Evolutionary conservation across 495 filamentous ascomycete genomes (phyloP).

Genomic region (Penicillium goetzii): DNA sequence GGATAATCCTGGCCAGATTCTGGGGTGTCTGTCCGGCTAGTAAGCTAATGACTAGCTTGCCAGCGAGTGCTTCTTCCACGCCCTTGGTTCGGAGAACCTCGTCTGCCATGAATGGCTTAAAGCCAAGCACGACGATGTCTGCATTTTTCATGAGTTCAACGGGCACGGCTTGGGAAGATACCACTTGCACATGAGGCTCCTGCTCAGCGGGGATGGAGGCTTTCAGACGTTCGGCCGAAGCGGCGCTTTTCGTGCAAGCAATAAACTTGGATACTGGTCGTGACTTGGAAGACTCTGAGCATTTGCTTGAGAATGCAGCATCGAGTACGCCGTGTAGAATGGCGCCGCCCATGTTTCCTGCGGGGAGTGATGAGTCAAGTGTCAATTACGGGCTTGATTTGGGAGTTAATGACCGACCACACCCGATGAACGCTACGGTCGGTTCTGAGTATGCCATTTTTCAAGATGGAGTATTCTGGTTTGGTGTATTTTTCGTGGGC

Average conservation of each 20-base stretch:
- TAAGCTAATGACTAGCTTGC: slow-evolving; percentile 84
- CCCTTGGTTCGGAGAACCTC: slow-evolving; percentile 35
- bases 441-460: slow-evolving; percentile 10
- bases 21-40: slow-evolving; percentile 75
- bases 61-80: slow-evolving; percentile 49
- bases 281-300: not conserved
- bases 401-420: slow-evolving; percentile 19
- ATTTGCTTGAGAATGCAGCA: slow-evolving; percentile 29
- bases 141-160: slow-evolving; percentile 31
- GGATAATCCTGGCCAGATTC: slow-evolving; percentile 65
- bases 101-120: slow-evolving; percentile 42
- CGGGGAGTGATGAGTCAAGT: slow-evolving; percentile 3
- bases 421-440: slow-evolving; percentile 34
- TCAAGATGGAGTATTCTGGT: not conserved
- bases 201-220: slow-evolving; percentile 18
- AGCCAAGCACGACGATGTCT: slow-evolving; percentile 41
- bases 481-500: not conserved
- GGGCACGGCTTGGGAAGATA: slow-evolving; percentile 25
- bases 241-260: slow-evolving; percentile 34
- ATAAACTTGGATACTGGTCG: slow-evolving; percentile 31
- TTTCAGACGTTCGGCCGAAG: slow-evolving; percentile 29
- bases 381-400: not conserved
- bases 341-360: slow-evolving; percentile 48
- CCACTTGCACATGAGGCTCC: slow-evolving; percentile 22
- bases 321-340: slow-evolving; percentile 41